Percentiles rank a stretch among this genome's conserved stretches.
phyloP scores from a whole-genome alignment of 2,329 filamentous ascomycete genomes.

The Colletotrichum filicis region DNA sequence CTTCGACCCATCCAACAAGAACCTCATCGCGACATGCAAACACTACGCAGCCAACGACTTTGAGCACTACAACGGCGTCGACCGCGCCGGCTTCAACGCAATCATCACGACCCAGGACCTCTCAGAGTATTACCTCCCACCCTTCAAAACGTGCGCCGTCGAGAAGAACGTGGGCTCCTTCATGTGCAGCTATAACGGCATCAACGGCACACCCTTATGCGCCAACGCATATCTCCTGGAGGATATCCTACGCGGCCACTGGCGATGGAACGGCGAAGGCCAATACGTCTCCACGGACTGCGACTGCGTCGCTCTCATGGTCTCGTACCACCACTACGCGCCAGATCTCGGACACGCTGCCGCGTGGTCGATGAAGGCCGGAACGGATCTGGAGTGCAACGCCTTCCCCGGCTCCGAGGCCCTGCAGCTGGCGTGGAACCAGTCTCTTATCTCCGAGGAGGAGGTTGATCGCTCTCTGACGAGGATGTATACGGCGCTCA shows the following conservation, averaged over 20 bases:
- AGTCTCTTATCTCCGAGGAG: slow-evolving; percentile 45
- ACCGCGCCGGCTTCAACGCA: slow-evolving; percentile 66
- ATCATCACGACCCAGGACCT: slow-evolving; percentile 70
- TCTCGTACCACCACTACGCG: slow-evolving; percentile 23
- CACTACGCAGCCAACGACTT: slow-evolving; percentile 70
- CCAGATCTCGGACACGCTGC: slow-evolving; percentile 44
- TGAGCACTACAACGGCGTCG: slow-evolving; percentile 55
- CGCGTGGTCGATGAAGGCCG: slow-evolving; percentile 46
- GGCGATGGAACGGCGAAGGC: slow-evolving; percentile 70
- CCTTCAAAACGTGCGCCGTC: slow-evolving; percentile 71
- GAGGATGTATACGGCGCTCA: slow-evolving; percentile 64
- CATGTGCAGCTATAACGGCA: slow-evolving; percentile 72
- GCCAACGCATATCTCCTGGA: slow-evolving; percentile 71
- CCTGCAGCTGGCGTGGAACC: slow-evolving; percentile 41
- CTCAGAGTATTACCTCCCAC: slow-evolving; percentile 74
- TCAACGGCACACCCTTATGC: slow-evolving; percentile 75
- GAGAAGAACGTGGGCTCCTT: slow-evolving; percentile 67
- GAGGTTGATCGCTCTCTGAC: slow-evolving; percentile 56
- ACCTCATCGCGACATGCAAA: slow-evolving; percentile 67
- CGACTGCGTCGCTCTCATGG: slow-evolving; percentile 46
- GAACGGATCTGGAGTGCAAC: slow-evolving; percentile 46
- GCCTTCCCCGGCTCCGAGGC: slow-evolving; percentile 37
- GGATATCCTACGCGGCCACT: slow-evolving; percentile 72
- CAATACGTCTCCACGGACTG: slow-evolving; percentile 76
- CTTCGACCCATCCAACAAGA: slow-evolving; percentile 40